Base-by-base conservation (phyloP, 2,329 filamentous ascomycete species). In the Ceratocystis destructans region DNA sequence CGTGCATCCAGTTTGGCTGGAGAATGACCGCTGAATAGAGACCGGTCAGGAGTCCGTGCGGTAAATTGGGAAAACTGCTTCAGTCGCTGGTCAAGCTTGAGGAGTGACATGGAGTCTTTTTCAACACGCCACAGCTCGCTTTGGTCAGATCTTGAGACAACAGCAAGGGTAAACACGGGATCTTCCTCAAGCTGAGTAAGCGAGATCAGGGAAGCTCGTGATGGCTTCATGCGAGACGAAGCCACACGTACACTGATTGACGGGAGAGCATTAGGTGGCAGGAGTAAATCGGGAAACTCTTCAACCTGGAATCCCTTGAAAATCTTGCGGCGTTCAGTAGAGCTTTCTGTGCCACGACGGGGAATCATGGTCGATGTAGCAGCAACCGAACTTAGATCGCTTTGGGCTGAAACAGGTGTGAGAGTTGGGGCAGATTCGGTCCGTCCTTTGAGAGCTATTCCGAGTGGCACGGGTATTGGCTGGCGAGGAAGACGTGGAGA, bases 141-240 rank as follows among this genome's bases (percentile, higher is more conserved):
- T 2, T 83, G 79, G 69, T 90, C 85, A 0, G 86, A 87, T 65
- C 92, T 86, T 8, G 88, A 88, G 71, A 90, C 87, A 45, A 99
- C 79, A 20, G 91, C 92, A 64, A 99, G 79, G 0, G 91, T 96
- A 72, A 97, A 96, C 0, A 97, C 93, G 0, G 92, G 90, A 71
- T 96, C 92, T 73, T 96, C 93, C 67, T 96, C 92, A 22, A 88
- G 79, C 69, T 89, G 87, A 63, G 85, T 93, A 10, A 91, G 79
- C 1, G 86, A 89, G 72, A 96, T 79, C 70, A 94, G 83, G 73
- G 92, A 96, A 46, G 90, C 86, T 69, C 93, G 82, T 0, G 93
- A 96, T 15, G 93, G 94, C 73, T 90, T 91, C 79, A 99, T 86
- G n/a, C 94, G 86, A 25, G 94, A 97, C 3, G 94, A 97, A 2